A percentile compares a stretch with the other conserved stretches of the same genome.
phyloP scores from a whole-genome alignment of 768 basidiomycete genomes.

The Strobilomyces echinocephalus region DNA sequence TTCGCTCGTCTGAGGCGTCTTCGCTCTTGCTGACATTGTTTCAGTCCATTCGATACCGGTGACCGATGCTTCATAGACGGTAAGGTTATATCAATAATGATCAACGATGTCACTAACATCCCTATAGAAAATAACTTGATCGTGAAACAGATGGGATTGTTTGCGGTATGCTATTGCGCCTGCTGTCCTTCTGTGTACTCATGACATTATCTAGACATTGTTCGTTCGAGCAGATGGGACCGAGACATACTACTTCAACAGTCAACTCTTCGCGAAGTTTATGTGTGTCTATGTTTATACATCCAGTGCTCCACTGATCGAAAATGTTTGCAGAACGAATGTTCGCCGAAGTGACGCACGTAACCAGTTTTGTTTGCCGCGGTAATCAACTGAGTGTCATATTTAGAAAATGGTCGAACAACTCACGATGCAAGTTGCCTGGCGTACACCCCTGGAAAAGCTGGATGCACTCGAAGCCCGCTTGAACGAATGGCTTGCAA shows the following conservation, averaged over 20 bases:
- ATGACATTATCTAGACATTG: slow-evolving; percentile 42
- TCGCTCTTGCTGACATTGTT: slow-evolving; percentile 1
- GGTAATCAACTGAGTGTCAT: slow-evolving; percentile 9
- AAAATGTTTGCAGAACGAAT: slow-evolving; percentile 46
- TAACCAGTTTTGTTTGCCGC: neutral
- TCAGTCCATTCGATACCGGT: slow-evolving; percentile 74
- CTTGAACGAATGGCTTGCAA: slow-evolving; percentile 71
- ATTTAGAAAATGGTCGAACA: slow-evolving; percentile 62
- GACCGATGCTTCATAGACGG: slow-evolving; percentile 75
- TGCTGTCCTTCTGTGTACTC: neutral
- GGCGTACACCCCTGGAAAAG: slow-evolving; percentile 70
- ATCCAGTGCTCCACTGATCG: neutral
- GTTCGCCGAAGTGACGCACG: slow-evolving; percentile 66
- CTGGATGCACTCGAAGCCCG: slow-evolving; percentile 63
- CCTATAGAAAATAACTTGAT: slow-evolving; percentile 57
- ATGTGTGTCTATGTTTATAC: slow-evolving; percentile 42
- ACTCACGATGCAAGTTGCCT: slow-evolving; percentile 66
- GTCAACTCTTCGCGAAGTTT: slow-evolving; percentile 68
- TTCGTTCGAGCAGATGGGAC: slow-evolving; percentile 72
- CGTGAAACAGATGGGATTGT: slow-evolving; percentile 77
- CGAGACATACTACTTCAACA: slow-evolving; percentile 79
- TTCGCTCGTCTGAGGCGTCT: slow-evolving; percentile 8
- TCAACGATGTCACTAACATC: slow-evolving; percentile 6
- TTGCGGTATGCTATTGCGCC: slow-evolving; percentile 45
- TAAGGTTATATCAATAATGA: slow-evolving; percentile 23